These are phyloP conservation scores for Mycena galopus DNA, from an alignment of 768 basidiomycete genomes.

Conservation along the genomic window DNA sequence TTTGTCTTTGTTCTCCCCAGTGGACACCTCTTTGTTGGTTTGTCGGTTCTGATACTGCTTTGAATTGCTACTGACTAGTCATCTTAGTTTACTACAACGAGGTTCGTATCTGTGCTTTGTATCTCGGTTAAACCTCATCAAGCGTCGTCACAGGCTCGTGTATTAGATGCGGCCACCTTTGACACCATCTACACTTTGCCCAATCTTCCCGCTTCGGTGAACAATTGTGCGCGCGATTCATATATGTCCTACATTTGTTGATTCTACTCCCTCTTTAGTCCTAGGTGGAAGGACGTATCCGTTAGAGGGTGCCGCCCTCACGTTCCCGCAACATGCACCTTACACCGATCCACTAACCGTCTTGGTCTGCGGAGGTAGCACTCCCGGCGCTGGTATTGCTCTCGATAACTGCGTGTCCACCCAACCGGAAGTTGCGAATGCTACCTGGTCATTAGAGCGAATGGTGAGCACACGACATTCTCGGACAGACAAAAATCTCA, in stretches of 20 bases:
- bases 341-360: conserved; percentile 81
- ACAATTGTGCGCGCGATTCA: conserved; percentile 59
- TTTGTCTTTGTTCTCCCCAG: conserved; percentile 81
- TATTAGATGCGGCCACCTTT: conserved; percentile 76
- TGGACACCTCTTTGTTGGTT: conserved; percentile 77
- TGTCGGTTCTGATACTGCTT: conserved; percentile 33
- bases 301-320: conserved; percentile 76
- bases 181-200: conserved; percentile 70
- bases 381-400: conserved; percentile 60
- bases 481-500: too few relatives aligned
- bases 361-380: conserved; percentile 83
- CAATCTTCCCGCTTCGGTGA: conserved; percentile 82
- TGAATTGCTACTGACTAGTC: too few relatives aligned
- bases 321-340: conserved; percentile 78
- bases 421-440: conserved; percentile 70
- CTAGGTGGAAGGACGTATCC: conserved; percentile 85
- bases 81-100: conserved; percentile 81
- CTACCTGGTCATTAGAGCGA: conserved; percentile 80
- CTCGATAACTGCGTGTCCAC: conserved; percentile 82
- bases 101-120: conserved; percentile 82
- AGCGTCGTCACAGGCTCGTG: too few relatives aligned
- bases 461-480: conserved; percentile 66
- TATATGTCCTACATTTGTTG: neutral
- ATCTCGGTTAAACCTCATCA: too few relatives aligned
- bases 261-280: conserved; percentile 48